A percentile compares a stretch with the other conserved stretches of the same genome.
Evolutionary conservation across 129 eudicot genomes (phyloP).

Genomic region (Silybum marianum): DNA sequence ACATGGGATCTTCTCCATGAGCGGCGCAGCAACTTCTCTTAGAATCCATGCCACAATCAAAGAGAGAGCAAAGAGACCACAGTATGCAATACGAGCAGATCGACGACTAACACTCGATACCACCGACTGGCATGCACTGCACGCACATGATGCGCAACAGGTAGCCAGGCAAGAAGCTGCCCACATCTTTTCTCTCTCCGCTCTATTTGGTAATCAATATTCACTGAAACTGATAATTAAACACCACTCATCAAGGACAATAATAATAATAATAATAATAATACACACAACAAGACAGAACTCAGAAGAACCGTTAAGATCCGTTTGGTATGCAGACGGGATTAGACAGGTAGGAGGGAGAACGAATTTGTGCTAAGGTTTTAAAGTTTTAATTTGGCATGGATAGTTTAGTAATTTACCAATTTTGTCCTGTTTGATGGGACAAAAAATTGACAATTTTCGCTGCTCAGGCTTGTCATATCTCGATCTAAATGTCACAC

Average conservation of each 20-base stretch:
- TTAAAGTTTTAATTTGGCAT: not conserved
- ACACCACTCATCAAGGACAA: slow-evolving; percentile 3
- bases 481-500: not conserved
- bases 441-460: not conserved
- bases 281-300: not conserved
- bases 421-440: not conserved
- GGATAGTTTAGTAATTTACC: not conserved
- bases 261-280: not conserved
- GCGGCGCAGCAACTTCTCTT: slow-evolving; percentile 95
- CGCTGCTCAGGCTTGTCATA: not conserved
- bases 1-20: slow-evolving; percentile 99
- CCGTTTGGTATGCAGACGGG: not conserved
- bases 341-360: not conserved
- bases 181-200: slow-evolving; percentile 66
- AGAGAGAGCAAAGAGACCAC: slow-evolving; percentile 91
- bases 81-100: slow-evolving; percentile 95
- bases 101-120: slow-evolving; percentile 89
- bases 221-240: slow-evolving; percentile 12
- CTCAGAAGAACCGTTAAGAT: not conserved
- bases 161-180: slow-evolving; percentile 99
- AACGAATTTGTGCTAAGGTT: too few species aligned
- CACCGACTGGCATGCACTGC: slow-evolving; percentile 82
- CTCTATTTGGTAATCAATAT: slow-evolving; percentile 28
- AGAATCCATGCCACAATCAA: slow-evolving; percentile 92
- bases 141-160: slow-evolving; percentile 97